Evolutionary conservation across 1,139 yeast species (phyloP), one percentile per base, ranked within the genome.

Genomic region (Geotrichum klebahnii): DNA sequence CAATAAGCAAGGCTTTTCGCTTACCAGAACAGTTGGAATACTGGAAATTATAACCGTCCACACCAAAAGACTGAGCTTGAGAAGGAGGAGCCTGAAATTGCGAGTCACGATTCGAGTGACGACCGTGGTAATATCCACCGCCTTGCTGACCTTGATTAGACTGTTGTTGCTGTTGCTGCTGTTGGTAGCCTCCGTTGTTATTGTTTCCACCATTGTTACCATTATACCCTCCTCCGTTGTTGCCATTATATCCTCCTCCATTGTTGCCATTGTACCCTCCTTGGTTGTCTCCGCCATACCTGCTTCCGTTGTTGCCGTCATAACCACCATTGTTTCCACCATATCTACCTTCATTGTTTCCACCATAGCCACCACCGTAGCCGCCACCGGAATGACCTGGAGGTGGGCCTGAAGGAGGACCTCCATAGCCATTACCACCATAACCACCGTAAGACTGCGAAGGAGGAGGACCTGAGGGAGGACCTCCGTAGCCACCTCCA

Each of bases 1-100:
- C 97, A 50, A 90, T 76, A 52, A 89, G 68, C 53, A 90, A 68
- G 0, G 97, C 97, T 71, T 89, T 90, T 58, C 83, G 80, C 45
- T 72, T 72, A 17, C 95, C 95, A 1, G 78, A 68, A 73, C 92
- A 84, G 66, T 80, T 79, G 34, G 95, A 86, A 70, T 84, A 85
- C 65, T 81, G 84, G 66, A 70, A 84, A 45, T 72, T 70, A 61
- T 59, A 60, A 19, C 59, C 59, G 14, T 57, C 59, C 3, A 59
- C 59, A 26, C 73, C 74, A 52, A 68, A 69, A 3, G 67, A 61
- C 57, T 72, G 76, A 32, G 69, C 67, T 37, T 59, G 60, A 5
- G 67, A 59, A 2, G 71, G 61, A 9, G 75, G 74, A 5, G 62
- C 52, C 36, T 56, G 60, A 43, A 56, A 57, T 36, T 56, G 56